Conservation (phyloP, 805 yeast genomes). For the Helenozyma rhizophorensis region DNA sequence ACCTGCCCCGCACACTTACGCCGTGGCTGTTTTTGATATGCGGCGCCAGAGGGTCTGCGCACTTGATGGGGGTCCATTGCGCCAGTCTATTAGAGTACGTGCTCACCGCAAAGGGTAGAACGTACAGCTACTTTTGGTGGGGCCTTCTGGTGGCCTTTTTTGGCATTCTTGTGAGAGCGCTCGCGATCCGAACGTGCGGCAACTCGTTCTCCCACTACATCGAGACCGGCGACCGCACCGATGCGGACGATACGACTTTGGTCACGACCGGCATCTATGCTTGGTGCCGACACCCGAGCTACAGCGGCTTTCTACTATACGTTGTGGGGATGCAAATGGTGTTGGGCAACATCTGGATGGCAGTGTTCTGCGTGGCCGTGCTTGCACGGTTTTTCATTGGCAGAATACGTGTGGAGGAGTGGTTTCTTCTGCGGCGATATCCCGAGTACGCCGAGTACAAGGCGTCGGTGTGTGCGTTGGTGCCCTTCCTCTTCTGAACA, state of each 20-base stretch:
- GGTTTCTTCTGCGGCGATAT: constrained; percentile 20
- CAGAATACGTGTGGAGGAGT: constrained; percentile 35
- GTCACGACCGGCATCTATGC: constrained; percentile 32
- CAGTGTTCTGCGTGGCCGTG: constrained; percentile 14
- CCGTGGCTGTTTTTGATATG: constrained; percentile 30
- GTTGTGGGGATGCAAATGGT: constrained; percentile 28
- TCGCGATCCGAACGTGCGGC: constrained; percentile 33
- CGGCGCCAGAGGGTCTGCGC: constrained; percentile 30
- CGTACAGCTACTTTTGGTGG: constrained; percentile 2
- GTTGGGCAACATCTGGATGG: constrained; percentile 20
- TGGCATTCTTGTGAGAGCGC: constrained; percentile 25
- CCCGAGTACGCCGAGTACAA: constrained; percentile 24
- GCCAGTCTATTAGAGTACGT: constrained; percentile 21
- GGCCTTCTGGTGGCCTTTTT: constrained; percentile 11
- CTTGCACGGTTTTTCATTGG: constrained; percentile 23
- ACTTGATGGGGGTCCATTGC: constrained; percentile 27
- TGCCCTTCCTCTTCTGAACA: constrained; percentile 21
- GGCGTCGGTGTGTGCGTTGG: constrained; percentile 19
- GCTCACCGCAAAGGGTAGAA: constrained; percentile 4
- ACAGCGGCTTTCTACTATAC: constrained; percentile 33
- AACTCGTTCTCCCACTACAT: constrained; percentile 33
- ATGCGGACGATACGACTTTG: constrained; percentile 15
- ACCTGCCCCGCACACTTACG: constrained; percentile 22
- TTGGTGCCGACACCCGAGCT: constrained; percentile 34
- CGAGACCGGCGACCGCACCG: constrained; percentile 7